Evolutionary conservation across 2,329 filamentous ascomycete genomes (phyloP).

Genomic region (Endothia cerciana): DNA sequence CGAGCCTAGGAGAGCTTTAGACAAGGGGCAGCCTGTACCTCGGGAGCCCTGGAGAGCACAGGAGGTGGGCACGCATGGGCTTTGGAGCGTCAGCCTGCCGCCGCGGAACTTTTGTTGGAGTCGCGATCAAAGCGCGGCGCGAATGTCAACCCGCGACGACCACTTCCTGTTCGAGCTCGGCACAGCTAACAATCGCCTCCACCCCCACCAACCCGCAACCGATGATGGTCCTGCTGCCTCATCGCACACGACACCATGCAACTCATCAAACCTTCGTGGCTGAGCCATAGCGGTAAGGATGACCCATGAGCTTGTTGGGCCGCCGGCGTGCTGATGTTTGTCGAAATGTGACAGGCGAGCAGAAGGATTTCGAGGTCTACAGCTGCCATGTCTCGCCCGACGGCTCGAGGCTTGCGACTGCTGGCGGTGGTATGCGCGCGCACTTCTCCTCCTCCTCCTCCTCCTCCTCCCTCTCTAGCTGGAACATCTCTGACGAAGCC

Average conservation of each 20-base stretch:
- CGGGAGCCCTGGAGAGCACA: not conserved
- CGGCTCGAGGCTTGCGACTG: conserved; percentile 87
- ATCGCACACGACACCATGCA: conserved; percentile 53
- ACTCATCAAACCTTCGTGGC: conserved; percentile 94
- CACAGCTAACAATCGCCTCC: conserved; percentile 2
- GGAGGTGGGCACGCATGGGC: conserved; percentile 3
- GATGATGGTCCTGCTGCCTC: conserved; percentile 26
- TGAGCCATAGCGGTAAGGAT: conserved; percentile 83
- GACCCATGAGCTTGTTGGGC: not conserved
- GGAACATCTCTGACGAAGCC: not conserved
- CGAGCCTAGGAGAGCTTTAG: not conserved
- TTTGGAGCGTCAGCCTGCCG: conserved; percentile 18
- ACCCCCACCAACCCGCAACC: not conserved
- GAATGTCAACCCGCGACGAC: conserved; percentile 26
- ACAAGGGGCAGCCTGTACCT: conserved; percentile 3
- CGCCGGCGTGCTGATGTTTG: conserved; percentile 32
- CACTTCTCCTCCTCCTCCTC: not conserved
- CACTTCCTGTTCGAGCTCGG: conserved; percentile 12
- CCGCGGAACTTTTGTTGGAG: conserved; percentile 16
- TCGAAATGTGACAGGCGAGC: conserved; percentile 67
- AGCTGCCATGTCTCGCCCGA: conserved; percentile 97
- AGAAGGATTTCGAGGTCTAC: conserved; percentile 98
- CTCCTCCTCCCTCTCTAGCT: not conserved
- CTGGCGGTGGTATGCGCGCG: conserved; percentile 76
- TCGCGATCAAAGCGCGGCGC: conserved; percentile 21